Base-by-base conservation (phyloP, 768 basidiomycete genomes). In the Galerina marginata region DNA sequence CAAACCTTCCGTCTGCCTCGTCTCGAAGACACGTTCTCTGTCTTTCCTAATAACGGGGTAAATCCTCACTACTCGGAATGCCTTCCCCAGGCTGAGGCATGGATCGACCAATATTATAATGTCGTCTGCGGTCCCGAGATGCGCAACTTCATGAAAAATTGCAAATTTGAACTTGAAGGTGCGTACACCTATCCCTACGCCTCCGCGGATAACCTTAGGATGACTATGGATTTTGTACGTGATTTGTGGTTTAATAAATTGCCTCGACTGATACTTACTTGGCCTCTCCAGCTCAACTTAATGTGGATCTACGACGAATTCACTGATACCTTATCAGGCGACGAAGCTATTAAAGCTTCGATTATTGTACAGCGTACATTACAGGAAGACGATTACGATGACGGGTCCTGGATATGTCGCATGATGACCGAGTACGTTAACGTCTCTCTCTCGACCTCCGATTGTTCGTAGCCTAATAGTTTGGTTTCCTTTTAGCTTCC, bases 371-470 rank as follows among this genome's bases (percentile, higher is more conserved):
- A 15, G 9, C 58, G 50, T 26, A 53, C 58, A 25, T n/a, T 59
- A 15, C 58, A 38, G 16, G 33, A 59, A 2, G 29, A 15, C 16
- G 16, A 37, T 16, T 59, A 59, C 14, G 58, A 59, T 10, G 58
- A 59, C 16, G 58, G 58, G 4, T 23, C 39, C 14, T 59, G 58
- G 58, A 39, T 59, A 6, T 52, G 50, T 42, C 58, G 39, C 33
- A 59, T 59, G 42, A 59, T 59, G 50, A 52, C 20, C 38, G 49
- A 51, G 58, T 59, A 59, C 2, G 58, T 20, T 20, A 20, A 1
- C 20, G 20, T 16, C 14, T 16, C 16, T 16, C 16, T 11, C 38
- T 43, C 42, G 3, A 11, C 11, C 16, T 7, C 23, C 20, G 9
- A 11, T n/a, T 9, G 11, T 23, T 47, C 16, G 37, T 16, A 11